Evolutionary conservation across 1,139 yeast species (phyloP), one percentile per base, ranked within the genome.

Genomic region (Diutina siamensis): DNA sequence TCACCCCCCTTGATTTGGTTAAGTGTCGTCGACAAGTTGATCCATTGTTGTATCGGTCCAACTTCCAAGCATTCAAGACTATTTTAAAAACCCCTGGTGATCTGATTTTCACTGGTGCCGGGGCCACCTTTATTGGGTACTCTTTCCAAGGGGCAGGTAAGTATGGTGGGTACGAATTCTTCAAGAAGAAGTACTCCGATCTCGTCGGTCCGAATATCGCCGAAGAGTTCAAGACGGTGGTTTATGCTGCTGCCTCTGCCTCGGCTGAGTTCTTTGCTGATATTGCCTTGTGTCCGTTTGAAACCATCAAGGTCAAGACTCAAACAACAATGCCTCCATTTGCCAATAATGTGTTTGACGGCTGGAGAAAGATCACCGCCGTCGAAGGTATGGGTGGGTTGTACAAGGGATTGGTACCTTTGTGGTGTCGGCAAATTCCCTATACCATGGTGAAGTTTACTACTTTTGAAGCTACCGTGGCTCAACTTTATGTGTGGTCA

Each of bases 381-480:
- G 59, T 68, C 20, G 94, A 82, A 62, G 94, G 94, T 15, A 46
- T 79, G 50, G 76, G 69, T 17, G 88, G 85, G 17, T 72, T 89
- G 48, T 89, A 87, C 71, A 83, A 84, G 60, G 97, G 97, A 46
- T 68, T 89, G 50, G 80, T 78, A 12, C 97, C 97, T 32, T 72
- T 89, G 55, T 88, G 97, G 97, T 78, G 80, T 51, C 82, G 97
- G 70, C 97, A 89, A 65, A 83, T 89, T 54, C 97, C 97, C 21
- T 89, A 89, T 70, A 89, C 97, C 36, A 88, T 88, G 96, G 94
- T 85, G 51, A 89, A 89, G 67, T 89, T 89, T 65, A 89, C 97
- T 20, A 75, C 94, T 42, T 89, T 89, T 67, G 97, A 89, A 69
- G 83, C 80, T 60, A 83, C 88, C 45, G 96, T 88, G 28, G 86